Evolutionary conservation across 805 yeast genomes (phyloP).

Genomic region (Teunomyces lycoperdinae): DNA sequence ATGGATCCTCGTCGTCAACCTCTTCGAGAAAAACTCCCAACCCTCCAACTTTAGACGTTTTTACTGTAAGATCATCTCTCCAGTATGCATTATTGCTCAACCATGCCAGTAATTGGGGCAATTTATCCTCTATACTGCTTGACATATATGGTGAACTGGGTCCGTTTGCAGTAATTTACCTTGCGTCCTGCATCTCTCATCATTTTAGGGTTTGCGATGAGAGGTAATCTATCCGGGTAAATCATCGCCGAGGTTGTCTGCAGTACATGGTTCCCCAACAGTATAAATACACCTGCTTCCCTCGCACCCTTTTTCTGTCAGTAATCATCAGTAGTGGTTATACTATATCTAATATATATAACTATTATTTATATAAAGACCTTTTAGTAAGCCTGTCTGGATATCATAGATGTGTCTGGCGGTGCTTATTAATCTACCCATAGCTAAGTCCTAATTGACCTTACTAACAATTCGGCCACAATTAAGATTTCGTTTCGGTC

Average conservation of each 20-base stretch:
- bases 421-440: slow-evolving; percentile 12
- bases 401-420: slow-evolving; percentile 13
- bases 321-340: slow-evolving; percentile 77
- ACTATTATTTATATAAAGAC: slow-evolving; percentile 48
- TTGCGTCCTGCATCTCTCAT: background rate
- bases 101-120: slow-evolving; percentile 42
- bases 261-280: slow-evolving; percentile 6
- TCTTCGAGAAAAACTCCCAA: slow-evolving; percentile 67
- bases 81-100: slow-evolving; percentile 55
- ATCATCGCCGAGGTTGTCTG: background rate
- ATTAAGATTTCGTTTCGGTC: slow-evolving; percentile 73
- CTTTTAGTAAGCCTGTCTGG: slow-evolving; percentile 40
- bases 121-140: background rate
- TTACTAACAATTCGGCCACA: slow-evolving; percentile 72
- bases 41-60: slow-evolving; percentile 57
- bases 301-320: slow-evolving; percentile 32
- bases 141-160: slow-evolving; percentile 6
- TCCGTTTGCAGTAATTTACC: background rate
- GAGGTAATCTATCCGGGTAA: slow-evolving; percentile 1
- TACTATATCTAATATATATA: slow-evolving; percentile 69
- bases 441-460: slow-evolving; percentile 73
- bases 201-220: background rate
- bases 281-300: slow-evolving; percentile 28
- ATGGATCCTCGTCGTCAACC: slow-evolving; percentile 23
- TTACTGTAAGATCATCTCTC: slow-evolving; percentile 47